Percentiles rank a stretch among this genome's conserved stretches.
Conservation (phyloP, 495 filamentous ascomycete species). For the Neurospora sp. region DNA sequence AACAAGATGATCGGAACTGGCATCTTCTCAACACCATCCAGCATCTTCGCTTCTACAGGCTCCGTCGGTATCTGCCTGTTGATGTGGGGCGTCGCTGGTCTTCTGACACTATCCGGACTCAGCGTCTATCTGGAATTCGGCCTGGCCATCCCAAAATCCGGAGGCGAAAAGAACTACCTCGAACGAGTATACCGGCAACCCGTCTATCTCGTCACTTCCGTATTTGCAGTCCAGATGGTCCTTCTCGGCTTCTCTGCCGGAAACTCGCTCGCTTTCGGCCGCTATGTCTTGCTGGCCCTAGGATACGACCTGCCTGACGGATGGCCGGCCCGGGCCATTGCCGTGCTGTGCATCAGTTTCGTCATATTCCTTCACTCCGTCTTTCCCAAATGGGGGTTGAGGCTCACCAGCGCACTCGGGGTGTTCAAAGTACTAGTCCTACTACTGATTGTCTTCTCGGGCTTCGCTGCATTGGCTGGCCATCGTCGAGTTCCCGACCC, state of each 20-base stretch:
- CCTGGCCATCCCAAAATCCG: constrained; percentile 40
- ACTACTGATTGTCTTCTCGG: constrained; percentile 49
- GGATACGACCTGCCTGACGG: constrained; percentile 38
- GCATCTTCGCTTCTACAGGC: constrained; percentile 32
- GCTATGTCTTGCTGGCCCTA: constrained; percentile 55
- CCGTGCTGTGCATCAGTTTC: constrained; percentile 42
- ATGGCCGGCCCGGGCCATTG: constrained; percentile 54
- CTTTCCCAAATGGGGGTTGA: constrained; percentile 51
- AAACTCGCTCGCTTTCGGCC: constrained; percentile 58
- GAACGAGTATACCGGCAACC: constrained; percentile 53
- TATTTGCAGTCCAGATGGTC: constrained; percentile 49
- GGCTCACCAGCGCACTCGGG: constrained; percentile 52
- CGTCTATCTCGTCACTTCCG: constrained; percentile 48
- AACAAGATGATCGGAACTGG: constrained; percentile 53
- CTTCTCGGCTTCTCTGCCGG: constrained; percentile 42
- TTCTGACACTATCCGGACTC: constrained; percentile 11
- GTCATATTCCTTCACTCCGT: constrained; percentile 47
- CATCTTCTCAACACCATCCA: constrained; percentile 34
- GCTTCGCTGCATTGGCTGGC: constrained; percentile 39
- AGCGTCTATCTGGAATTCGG: constrained; percentile 33
- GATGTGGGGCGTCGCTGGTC: constrained; percentile 26
- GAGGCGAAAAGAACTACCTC: constrained; percentile 52
- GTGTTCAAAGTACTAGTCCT: constrained; percentile 56
- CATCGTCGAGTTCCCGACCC: constrained; percentile 16
- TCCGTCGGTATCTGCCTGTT: constrained; percentile 30